Evolutionary conservation across 1,284 basidiomycete species (phyloP), one percentile per base, ranked within the genome.

Genomic region (Bondarzewia mesenterica): DNA sequence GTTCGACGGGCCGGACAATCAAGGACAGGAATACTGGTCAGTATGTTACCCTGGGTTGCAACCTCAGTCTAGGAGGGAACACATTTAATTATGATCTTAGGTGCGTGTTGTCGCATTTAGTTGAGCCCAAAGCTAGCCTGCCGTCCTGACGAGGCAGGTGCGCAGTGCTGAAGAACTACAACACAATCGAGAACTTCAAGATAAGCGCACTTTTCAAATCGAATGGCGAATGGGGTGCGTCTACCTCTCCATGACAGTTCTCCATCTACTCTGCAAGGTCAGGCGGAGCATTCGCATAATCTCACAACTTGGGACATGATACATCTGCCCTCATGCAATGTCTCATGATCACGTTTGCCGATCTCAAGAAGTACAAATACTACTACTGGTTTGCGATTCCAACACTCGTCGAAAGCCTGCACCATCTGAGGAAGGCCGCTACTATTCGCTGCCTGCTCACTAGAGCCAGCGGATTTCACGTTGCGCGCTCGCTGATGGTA

Each of bases 351-450:
- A 92, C 93, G 0, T 99, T 87, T 59, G 90, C 96, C 0, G 96
- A 99, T 65, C 82, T 99, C 51, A 99, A 99, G 74, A 97, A 95
- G 66, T 98, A 95, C 72, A 88, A 87, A 54, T 98, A 92, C 64
- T 93, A 88, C 63, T 97, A 99, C 67, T 98, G 95, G 94, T 97
- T 97, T 59, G 89, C 89, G 0, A 96, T 97, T 64, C 96, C 96
- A 0, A 92, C 93, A 0, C 82, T 98, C 50, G 80, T 87, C 0
- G 75, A 14, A 90, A 89, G 56, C 92, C 93, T 3, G 78, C 82
- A 1, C 41, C 78, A 98, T 54, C 75, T 99, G 6, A 93, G 96
- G 46, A 89, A 84, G 64, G 78, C 99, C 22, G 81, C 90, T 2
- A 63, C 64, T 0, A 93, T 92, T 0, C 79, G 73, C 44, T 96